Base-by-base conservation (phyloP, 139 green algal species). In the Bryopsis sp. region DNA sequence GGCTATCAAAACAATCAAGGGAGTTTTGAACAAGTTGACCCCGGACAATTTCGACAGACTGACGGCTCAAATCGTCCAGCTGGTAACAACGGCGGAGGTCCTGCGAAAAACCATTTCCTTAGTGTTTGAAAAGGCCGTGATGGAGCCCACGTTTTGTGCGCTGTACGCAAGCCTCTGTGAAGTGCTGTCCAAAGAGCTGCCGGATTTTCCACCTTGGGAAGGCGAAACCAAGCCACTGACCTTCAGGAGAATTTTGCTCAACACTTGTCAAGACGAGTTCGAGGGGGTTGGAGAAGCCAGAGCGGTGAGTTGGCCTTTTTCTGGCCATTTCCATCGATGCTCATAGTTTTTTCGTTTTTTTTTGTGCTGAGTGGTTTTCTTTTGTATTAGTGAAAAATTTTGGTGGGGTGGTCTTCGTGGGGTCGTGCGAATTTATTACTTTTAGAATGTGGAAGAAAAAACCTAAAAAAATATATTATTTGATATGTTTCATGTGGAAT, bases 261-360 rank as follows among this genome's bases (percentile, higher is more conserved):
- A 98, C 81, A 98, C 93, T 2, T 99, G 95, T 83, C 94, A 99
- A 82, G 91, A 96, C 59, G 91, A 98, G 79, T 99, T 97, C 68
- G 93, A 97, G 84, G 83, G 77, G 11, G 84, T 85, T 26, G 77
- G 83, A 48, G 69, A 79, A 28, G 78, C 78, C 2, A 72, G 86
- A 22, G 28, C 26, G 4, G 4, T 35, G n/a, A n/a, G n/a, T n/a
- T n/a, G n/a, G n/a, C n/a, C n/a, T n/a, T n/a, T n/a, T n/a, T n/a
- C n/a, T n/a, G n/a, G n/a, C n/a, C n/a, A n/a, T n/a, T n/a, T n/a
- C n/a, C n/a, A n/a, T n/a, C n/a, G n/a, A n/a, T n/a, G n/a, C n/a
- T n/a, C n/a, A n/a, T n/a, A n/a, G n/a, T n/a, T n/a, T n/a, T n/a
- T n/a, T n/a, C n/a, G n/a, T n/a, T n/a, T n/a, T n/a, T n/a, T n/a